Percentiles rank a stretch among this genome's conserved stretches.
These are phyloP conservation scores for Tetracladium maxilliforme DNA, from an alignment of 2,329 filamentous ascomycete species.

Conservation along the genomic window DNA sequence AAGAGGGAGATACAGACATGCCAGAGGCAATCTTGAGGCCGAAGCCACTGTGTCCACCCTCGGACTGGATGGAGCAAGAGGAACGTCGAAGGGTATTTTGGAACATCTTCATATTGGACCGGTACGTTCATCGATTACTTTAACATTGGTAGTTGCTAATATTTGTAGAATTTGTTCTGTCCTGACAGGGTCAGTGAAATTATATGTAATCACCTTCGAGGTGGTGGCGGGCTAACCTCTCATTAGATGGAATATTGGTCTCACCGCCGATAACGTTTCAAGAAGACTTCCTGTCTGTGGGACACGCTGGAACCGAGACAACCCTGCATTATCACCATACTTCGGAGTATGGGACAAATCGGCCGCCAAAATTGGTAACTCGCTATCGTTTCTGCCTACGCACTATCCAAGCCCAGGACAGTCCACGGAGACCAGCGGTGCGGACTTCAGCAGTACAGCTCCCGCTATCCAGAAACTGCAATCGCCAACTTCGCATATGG, in stretches of 20 bases:
- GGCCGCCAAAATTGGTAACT: conserved; percentile 20
- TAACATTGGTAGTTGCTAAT: too few species aligned
- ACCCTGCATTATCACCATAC: conserved; percentile 23
- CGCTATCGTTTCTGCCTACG: conserved; percentile 20
- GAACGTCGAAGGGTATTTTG: conserved; percentile 24
- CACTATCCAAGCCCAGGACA: conserved; percentile 4
- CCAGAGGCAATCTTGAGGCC: conserved; percentile 13
- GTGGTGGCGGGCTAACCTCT: conserved; percentile 3
- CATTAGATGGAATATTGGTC: conserved; percentile 18
- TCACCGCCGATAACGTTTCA: conserved; percentile 20
- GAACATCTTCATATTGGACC: conserved; percentile 23
- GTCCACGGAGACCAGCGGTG: conserved; percentile 4
- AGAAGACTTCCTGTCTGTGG: conserved; percentile 24
- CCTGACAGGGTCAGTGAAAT: conserved; percentile 4
- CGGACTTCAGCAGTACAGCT: too few species aligned
- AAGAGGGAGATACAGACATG: conserved; percentile 12
- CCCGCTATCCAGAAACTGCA: too few species aligned
- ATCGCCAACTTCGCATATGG: conserved; percentile 10
- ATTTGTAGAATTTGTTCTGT: conserved; percentile 6
- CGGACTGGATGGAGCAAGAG: conserved; percentile 20
- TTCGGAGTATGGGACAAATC: conserved; percentile 29
- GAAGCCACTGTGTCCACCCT: conserved; percentile 11
- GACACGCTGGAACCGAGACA: conserved; percentile 21
- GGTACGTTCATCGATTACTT: too few species aligned
- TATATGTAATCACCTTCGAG: conserved; percentile 1